Conservation (phyloP, 208 protist genomes). For the Leishmania tropica region DNA sequence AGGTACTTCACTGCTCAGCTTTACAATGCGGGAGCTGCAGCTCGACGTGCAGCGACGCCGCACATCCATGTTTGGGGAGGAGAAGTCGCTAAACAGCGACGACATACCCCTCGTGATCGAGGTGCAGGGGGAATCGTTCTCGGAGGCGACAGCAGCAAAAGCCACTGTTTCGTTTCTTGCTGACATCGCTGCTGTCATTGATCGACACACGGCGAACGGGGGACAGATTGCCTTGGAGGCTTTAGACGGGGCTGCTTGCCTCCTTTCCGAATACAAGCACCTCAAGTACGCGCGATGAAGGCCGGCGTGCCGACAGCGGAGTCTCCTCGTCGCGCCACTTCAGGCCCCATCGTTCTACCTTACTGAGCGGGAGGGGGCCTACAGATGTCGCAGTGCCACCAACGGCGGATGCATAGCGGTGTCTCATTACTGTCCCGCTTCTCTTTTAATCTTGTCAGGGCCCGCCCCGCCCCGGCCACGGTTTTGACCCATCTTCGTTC, state of each 20-base stretch:
- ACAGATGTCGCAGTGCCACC: not conserved
- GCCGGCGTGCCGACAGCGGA: not conserved
- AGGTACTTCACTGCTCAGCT: not conserved
- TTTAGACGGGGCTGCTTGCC: slow-evolving; percentile 50
- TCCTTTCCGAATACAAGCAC: slow-evolving; percentile 70
- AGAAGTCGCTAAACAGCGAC: slow-evolving; percentile 6
- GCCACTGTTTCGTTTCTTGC: slow-evolving; percentile 42
- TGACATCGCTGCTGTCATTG: slow-evolving; percentile 53
- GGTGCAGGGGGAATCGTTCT: slow-evolving; percentile 23
- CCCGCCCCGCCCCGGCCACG: not conserved
- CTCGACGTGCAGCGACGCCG: slow-evolving; percentile 53
- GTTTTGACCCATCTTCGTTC: not conserved
- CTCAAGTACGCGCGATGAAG: slow-evolving; percentile 43
- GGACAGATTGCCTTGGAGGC: slow-evolving; percentile 45
- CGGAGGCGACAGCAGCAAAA: slow-evolving; percentile 16
- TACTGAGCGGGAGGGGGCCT: not conserved
- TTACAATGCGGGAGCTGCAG: slow-evolving; percentile 58
- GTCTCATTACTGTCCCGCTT: not conserved
- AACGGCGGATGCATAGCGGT: not conserved
- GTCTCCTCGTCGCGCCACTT: not conserved
- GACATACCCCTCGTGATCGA: slow-evolving; percentile 62
- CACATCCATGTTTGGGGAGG: slow-evolving; percentile 49
- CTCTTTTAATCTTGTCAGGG: not conserved
- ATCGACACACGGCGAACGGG: slow-evolving; percentile 37
- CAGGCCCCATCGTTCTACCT: not conserved